Evolutionary conservation across 129 eudicot species (phyloP), one percentile per base, ranked within the genome.

Genomic region (Oenanthe sinensis): DNA sequence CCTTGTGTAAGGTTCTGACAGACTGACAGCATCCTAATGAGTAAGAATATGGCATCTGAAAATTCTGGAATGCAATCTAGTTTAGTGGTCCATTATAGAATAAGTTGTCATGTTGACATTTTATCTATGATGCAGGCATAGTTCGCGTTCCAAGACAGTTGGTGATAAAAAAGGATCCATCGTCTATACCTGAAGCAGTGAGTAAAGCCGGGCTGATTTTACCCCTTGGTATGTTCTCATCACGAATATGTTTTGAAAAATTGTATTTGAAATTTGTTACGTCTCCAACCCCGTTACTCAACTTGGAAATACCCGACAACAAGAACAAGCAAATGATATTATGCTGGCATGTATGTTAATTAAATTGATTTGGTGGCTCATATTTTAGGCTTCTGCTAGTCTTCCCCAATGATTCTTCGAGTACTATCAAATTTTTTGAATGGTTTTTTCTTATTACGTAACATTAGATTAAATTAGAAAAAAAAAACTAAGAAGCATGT

Each of bases 161-260:
- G 88, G 95, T 95, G n/a, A 84, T 95, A 72, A 89, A 95, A 80
- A 90, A 88, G 69, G 97, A 90, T 71, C 90, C 99, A 16, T 86
- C 88, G 9, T 90, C 96, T 22, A 95, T 95, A 44, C 89, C 92
- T 37, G 89, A 78, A 78, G 96, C 91, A 60, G 99, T 92, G 67
- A 85, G 37, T 76, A 87, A 84, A 82, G 96, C 96, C 58, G 96
- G 96, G 52, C 81, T 95, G 81, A 75, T 82, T 74, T 85, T 95
- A 72, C 97, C 99, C 49, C 87, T 95, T 60, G 99, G 99, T 95
- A 87, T 79, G 87, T 81, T 75, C 48, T 40, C 19, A 63, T 76
- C 33, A 60, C 36, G 6, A 22, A 60, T 60, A 60, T 60, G 33
- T 24, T n/a, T 22, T n/a, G 33, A n/a, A 58, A n/a, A 8, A 7